These are phyloP conservation scores for Leucosporidium creatinivorum DNA, from an alignment of 768 basidiomycete genomes.

Conservation along the genomic window DNA sequence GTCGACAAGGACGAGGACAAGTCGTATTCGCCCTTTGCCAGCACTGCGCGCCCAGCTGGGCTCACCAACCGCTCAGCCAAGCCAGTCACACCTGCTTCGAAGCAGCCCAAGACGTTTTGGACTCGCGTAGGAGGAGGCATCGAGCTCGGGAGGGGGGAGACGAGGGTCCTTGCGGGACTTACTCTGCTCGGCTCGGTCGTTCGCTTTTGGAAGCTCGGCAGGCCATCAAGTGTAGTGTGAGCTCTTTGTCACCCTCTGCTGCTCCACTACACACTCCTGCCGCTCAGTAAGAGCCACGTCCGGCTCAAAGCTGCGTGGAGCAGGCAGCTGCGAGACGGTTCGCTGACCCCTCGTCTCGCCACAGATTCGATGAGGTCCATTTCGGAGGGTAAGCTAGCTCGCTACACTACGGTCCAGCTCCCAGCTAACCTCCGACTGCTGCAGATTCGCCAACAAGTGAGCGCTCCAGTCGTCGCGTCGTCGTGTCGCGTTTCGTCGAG, in stretches of 20 bases:
- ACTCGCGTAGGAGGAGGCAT: slow-evolving; percentile 20
- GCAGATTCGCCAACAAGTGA: slow-evolving; percentile 36
- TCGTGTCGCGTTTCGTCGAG: no score
- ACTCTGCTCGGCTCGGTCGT: slow-evolving; percentile 67
- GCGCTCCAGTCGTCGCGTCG: neutral
- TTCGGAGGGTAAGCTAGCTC: slow-evolving; percentile 66
- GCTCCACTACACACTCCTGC: no score
- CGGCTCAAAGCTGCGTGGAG: no score
- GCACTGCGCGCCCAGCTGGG: no score
- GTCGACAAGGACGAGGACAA: no score
- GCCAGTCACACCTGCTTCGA: no score
- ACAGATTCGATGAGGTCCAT: slow-evolving; percentile 94
- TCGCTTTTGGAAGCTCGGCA: slow-evolving; percentile 74
- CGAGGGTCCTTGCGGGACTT: slow-evolving; percentile 62
- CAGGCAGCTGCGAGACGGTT: slow-evolving; percentile 8
- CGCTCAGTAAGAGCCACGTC: no score
- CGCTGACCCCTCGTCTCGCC: slow-evolving; percentile 1
- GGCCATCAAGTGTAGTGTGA: slow-evolving; percentile 76
- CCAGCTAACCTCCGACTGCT: neutral
- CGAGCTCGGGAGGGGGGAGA: slow-evolving; percentile 52
- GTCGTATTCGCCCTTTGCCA: no score
- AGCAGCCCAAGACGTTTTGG: slow-evolving; percentile 8
- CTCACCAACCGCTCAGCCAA: no score
- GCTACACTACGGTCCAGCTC: neutral
- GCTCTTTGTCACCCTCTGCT: slow-evolving; percentile 45